Conservation (phyloP, 805 yeast species). For the Lipomyces kockii region DNA sequence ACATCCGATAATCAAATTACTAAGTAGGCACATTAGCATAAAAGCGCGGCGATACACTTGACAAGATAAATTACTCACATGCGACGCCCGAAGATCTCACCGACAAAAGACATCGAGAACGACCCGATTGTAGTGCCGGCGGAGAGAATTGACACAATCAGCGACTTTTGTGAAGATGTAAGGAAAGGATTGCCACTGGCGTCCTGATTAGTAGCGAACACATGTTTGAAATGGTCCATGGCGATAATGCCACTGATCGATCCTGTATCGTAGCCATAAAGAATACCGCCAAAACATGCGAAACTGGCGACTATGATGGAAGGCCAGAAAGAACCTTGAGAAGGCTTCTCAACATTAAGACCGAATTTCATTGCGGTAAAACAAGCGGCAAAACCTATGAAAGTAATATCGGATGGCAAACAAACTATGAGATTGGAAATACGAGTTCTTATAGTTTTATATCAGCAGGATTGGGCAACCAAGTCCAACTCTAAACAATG, state of each 20-base stretch:
- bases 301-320: conserved; percentile 75
- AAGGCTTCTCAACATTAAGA: conserved; percentile 1
- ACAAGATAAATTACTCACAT: conserved; percentile 32
- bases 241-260: conserved; percentile 76
- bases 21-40: neutral
- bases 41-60: neutral
- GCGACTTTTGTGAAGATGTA: conserved; percentile 47
- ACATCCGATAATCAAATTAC: conserved; percentile 51
- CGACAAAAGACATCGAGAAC: conserved; percentile 60
- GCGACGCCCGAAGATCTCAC: conserved; percentile 77
- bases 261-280: conserved; percentile 90
- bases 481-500: no score
- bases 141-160: conserved; percentile 77
- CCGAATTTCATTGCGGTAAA: neutral
- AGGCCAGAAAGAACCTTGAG: conserved; percentile 7
- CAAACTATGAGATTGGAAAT: no score
- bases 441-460: neutral
- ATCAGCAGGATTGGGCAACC: no score
- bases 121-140: conserved; percentile 88
- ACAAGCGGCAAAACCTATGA: neutral
- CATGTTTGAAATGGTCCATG: conserved; percentile 50
- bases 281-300: conserved; percentile 88
- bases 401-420: no score
- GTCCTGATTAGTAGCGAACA: neutral
- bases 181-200: conserved; percentile 1